Percentiles rank a stretch among this genome's conserved stretches.
phyloP scores from a whole-genome alignment of 345 rosid species.

The Gossypium stocksii region DNA sequence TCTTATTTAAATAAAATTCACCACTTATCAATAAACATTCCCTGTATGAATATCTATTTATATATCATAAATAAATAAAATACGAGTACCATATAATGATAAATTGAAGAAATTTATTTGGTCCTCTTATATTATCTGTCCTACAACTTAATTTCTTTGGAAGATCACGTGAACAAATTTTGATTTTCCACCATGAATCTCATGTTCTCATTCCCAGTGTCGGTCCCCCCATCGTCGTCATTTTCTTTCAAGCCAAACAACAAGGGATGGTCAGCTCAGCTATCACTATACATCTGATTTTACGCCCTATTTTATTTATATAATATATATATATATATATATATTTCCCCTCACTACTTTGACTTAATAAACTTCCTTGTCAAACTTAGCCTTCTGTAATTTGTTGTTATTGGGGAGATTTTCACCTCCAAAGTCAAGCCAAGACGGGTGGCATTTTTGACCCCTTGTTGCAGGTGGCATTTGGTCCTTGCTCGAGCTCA shows the following conservation, averaged over 20 bases:
- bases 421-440: background rate
- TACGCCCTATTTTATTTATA: background rate
- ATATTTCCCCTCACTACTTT: background rate
- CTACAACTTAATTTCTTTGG: background rate
- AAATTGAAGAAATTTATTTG: background rate
- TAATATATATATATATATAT: background rate
- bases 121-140: background rate
- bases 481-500: slow-evolving; percentile 15
- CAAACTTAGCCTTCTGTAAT: background rate
- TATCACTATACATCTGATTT: background rate
- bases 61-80: no score
- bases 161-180: background rate
- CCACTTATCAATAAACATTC: no score
- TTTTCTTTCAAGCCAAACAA: background rate
- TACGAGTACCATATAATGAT: background rate
- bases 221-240: background rate
- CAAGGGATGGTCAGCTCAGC: background rate
- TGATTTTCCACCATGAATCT: background rate
- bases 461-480: background rate
- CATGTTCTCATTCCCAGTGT: background rate
- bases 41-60: no score
- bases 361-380: background rate
- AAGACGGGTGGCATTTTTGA: background rate
- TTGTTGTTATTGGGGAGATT: background rate
- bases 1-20: no score